Conservation (phyloP, 1,139 yeast genomes). For the Geotrichum candidum region DNA sequence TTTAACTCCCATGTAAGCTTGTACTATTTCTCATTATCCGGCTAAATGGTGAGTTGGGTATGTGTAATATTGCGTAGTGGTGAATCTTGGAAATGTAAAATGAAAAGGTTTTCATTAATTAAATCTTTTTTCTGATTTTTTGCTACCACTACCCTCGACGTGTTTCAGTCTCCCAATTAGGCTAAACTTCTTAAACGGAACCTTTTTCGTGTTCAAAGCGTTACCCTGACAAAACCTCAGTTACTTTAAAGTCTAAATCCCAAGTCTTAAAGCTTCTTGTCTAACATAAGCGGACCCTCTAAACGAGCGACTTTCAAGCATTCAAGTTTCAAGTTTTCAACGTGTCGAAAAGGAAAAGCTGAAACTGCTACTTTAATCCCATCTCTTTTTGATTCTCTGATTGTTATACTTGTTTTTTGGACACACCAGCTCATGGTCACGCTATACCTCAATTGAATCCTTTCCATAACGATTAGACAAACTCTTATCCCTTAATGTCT, state of each 20-base stretch:
- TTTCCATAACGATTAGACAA: neutral
- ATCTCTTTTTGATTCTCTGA: neutral
- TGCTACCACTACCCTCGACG: neutral
- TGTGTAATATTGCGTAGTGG: neutral
- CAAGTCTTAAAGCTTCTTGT: neutral
- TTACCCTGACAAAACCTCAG: neutral
- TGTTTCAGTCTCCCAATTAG: neutral
- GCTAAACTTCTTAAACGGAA: neutral
- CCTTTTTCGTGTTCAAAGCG: neutral
- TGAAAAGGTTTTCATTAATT: neutral
- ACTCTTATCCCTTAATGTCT: neutral
- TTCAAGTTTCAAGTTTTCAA: neutral
- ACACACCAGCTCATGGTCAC: neutral
- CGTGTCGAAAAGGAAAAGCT: neutral
- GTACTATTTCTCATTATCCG: neutral
- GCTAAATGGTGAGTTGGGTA: neutral
- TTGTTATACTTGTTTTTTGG: neutral
- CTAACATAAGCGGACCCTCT: neutral
- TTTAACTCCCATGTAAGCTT: constrained; percentile 22
- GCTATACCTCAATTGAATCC: neutral
- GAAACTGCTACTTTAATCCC: neutral
- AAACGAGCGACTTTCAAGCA: neutral
- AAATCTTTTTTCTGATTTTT: neutral
- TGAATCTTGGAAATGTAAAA: neutral
- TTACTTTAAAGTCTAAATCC: neutral